phyloP scores from a whole-genome alignment of 768 basidiomycete species.

The Neoboletus subvelutipes region DNA sequence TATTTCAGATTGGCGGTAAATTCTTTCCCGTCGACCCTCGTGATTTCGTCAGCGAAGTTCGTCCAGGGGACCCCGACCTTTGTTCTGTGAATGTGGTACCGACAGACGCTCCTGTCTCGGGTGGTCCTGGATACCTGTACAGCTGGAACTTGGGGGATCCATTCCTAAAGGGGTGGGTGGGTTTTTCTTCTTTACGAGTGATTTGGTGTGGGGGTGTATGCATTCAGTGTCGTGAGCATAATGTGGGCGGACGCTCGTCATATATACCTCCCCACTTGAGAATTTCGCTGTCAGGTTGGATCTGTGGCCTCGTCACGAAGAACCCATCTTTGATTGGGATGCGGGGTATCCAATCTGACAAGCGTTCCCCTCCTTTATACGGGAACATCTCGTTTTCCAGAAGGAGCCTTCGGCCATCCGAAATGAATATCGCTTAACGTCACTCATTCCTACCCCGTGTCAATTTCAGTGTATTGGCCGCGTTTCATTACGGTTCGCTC shows the following conservation, averaged over 20 bases:
- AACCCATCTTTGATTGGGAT: not conserved
- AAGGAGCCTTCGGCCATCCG: constrained; percentile 18
- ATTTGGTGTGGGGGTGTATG: not conserved
- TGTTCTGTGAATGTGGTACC: constrained; percentile 57
- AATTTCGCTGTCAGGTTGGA: not conserved
- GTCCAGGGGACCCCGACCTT: constrained; percentile 34
- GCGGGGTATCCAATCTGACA: not conserved
- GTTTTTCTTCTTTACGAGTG: not conserved
- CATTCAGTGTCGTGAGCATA: constrained; percentile 1
- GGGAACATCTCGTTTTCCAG: not conserved
- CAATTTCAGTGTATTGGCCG: constrained; percentile 53
- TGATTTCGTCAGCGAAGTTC: constrained; percentile 56
- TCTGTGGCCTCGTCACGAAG: not conserved
- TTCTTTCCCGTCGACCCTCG: constrained; percentile 75
- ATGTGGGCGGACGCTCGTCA: constrained; percentile 1
- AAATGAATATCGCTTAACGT: not conserved
- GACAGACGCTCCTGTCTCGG: constrained; percentile 60
- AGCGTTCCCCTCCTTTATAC: not conserved
- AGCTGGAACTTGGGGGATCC: constrained; percentile 79
- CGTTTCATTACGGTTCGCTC: constrained; percentile 74
- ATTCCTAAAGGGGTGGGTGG: constrained; percentile 67
- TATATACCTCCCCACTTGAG: not conserved
- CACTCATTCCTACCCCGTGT: not conserved
- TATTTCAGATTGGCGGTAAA: constrained; percentile 67
- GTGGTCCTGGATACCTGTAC: constrained; percentile 56